These are phyloP conservation scores for Clohesyomyces aquaticus DNA, from an alignment of 495 filamentous ascomycete genomes.

Conservation along the genomic window DNA sequence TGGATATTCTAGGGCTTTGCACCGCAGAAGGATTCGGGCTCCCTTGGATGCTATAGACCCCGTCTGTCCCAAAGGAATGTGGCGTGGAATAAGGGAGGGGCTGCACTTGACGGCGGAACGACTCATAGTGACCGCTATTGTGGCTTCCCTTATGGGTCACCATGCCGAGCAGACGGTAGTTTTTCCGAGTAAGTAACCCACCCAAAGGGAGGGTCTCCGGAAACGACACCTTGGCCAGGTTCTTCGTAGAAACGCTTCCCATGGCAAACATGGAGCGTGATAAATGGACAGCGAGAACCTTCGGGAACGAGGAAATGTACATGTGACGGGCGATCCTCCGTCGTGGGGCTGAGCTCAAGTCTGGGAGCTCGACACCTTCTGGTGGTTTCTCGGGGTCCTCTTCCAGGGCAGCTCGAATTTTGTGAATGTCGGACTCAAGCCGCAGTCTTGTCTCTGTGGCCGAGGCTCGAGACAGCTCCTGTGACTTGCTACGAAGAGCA, in stretches of 20 bases:
- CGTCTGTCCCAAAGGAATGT: slow-evolving; percentile 70
- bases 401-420: slow-evolving; percentile 64
- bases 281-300: slow-evolving; percentile 86
- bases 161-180: slow-evolving; percentile 83
- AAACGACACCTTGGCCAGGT: slow-evolving; percentile 89
- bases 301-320: slow-evolving; percentile 82
- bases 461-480: slow-evolving; percentile 54
- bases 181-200: slow-evolving; percentile 72
- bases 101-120: slow-evolving; percentile 82
- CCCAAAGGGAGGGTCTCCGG: slow-evolving; percentile 82
- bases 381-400: slow-evolving; percentile 78
- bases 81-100: slow-evolving; percentile 77
- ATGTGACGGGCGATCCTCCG: slow-evolving; percentile 84
- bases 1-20: slow-evolving; percentile 44
- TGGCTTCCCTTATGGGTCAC: slow-evolving; percentile 96
- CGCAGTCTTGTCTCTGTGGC: slow-evolving; percentile 54
- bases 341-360: slow-evolving; percentile 71
- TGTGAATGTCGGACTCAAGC: slow-evolving; percentile 60
- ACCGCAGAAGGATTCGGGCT: slow-evolving; percentile 54
- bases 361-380: slow-evolving; percentile 73
- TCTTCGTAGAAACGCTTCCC: slow-evolving; percentile 76
- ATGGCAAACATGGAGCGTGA: slow-evolving; percentile 62
- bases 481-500: slow-evolving; percentile 58
- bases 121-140: slow-evolving; percentile 95
- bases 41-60: slow-evolving; percentile 63